phyloP scores from a whole-genome alignment of 2,329 filamentous ascomycete genomes.

The Teratosphaeriaceae sp. region DNA sequence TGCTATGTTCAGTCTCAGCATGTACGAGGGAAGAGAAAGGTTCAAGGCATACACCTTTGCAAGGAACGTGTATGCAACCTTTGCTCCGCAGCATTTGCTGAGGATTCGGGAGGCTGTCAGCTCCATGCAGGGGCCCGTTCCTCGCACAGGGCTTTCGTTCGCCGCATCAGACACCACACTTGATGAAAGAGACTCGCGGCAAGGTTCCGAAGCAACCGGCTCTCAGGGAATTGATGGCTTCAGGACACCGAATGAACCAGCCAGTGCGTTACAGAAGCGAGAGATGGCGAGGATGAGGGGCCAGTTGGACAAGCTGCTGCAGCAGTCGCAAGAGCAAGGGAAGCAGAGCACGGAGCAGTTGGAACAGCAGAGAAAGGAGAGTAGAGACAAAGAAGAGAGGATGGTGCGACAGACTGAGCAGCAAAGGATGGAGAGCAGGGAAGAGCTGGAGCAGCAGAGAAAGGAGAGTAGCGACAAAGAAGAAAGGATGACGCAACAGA shows the following conservation, averaged over 20 bases:
- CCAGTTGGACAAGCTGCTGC: background rate
- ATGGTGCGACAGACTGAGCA: background rate
- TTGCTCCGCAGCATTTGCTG: background rate
- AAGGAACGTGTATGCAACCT: background rate
- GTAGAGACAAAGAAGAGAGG: background rate
- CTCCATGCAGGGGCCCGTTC: background rate
- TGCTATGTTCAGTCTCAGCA: slow-evolving; percentile 2
- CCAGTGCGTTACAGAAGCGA: background rate
- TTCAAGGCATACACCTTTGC: slow-evolving; percentile 2
- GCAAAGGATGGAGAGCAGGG: background rate
- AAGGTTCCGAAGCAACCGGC: background rate
- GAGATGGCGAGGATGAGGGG: background rate
- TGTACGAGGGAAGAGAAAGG: slow-evolving; percentile 1
- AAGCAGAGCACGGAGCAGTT: background rate
- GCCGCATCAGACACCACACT: background rate
- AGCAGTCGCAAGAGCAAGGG: slow-evolving; percentile 1
- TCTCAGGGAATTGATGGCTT: slow-evolving; percentile 1
- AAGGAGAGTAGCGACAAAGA: background rate
- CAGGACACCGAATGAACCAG: slow-evolving; percentile 1
- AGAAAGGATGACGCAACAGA: no score
- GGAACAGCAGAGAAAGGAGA: slow-evolving; percentile 1
- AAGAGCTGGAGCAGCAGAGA: background rate
- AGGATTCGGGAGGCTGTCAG: slow-evolving; percentile 1
- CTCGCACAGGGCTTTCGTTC: background rate
- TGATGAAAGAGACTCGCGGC: background rate